phyloP scores from a whole-genome alignment of 441 rosid genomes.

The Adansonia gregorii region DNA sequence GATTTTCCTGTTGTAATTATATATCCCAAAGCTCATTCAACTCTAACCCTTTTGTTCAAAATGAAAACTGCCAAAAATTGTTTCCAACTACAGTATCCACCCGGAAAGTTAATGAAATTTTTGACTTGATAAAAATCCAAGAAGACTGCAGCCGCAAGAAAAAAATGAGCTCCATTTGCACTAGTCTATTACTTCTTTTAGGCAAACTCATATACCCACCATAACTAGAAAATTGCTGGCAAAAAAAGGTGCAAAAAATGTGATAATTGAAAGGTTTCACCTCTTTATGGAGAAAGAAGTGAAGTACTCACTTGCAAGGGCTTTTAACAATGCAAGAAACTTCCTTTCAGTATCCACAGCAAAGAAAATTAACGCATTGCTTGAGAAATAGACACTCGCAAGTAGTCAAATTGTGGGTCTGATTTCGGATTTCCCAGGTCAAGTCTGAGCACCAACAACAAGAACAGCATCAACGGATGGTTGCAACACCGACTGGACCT shows the following conservation, averaged over 20 bases:
- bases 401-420: no score
- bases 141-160: constrained; percentile 10
- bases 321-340: no score
- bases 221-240: not conserved
- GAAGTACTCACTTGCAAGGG: no score
- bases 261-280: not conserved
- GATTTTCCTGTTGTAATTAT: not conserved
- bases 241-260: not conserved
- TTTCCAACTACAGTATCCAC: constrained; percentile 48
- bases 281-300: no score
- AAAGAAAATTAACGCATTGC: no score
- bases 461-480: no score
- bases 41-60: constrained; percentile 25
- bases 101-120: constrained; percentile 73
- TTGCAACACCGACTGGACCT: no score
- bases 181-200: not conserved
- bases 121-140: constrained; percentile 81
- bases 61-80: constrained; percentile 16
- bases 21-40: constrained; percentile 19
- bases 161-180: constrained; percentile 3
- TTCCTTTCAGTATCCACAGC: no score
- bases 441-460: no score
- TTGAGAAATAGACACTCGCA: no score
- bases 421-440: no score
- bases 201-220: not conserved